Percentiles rank a stretch among this genome's conserved stretches.
phyloP scores from a whole-genome alignment of 306 rosid species.

The Luffa acutangula region DNA sequence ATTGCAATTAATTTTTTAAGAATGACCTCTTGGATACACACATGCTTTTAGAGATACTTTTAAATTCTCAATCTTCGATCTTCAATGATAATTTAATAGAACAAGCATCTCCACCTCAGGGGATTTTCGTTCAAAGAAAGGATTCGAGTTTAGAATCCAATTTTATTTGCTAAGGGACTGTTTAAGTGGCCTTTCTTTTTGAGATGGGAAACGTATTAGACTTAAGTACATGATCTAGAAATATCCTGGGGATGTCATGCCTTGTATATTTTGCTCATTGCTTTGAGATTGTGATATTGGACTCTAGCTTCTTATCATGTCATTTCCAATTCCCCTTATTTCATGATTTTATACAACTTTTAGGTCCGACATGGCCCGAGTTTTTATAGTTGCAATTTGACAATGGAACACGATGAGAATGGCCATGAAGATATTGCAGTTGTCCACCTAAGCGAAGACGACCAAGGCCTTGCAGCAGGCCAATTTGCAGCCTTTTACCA shows the following conservation, averaged over 20 bases:
- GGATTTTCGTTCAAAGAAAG: background rate
- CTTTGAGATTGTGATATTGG: background rate
- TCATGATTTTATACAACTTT: conserved; percentile 9
- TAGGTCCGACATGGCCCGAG: conserved; percentile 97
- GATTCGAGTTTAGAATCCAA: background rate
- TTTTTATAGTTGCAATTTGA: conserved; percentile 51
- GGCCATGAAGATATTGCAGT: conserved; percentile 40
- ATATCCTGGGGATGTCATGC: background rate
- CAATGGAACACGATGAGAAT: conserved; percentile 40
- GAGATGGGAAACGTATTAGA: background rate
- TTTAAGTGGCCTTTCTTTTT: background rate
- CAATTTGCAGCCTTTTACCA: conserved; percentile 81
- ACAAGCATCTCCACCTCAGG: background rate
- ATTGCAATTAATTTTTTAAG: background rate
- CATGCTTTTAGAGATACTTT: background rate
- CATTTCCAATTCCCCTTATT: background rate
- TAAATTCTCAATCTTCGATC: background rate
- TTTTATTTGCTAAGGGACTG: background rate
- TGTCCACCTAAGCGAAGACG: conserved; percentile 60
- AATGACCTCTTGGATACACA: background rate
- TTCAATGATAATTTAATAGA: background rate
- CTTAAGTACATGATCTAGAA: background rate
- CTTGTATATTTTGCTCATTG: background rate
- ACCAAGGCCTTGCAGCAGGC: conserved; percentile 95
- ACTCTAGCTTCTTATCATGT: background rate